Base-by-base conservation (phyloP, 2,329 filamentous ascomycete species). In the Colletotrichum tropicicola region DNA sequence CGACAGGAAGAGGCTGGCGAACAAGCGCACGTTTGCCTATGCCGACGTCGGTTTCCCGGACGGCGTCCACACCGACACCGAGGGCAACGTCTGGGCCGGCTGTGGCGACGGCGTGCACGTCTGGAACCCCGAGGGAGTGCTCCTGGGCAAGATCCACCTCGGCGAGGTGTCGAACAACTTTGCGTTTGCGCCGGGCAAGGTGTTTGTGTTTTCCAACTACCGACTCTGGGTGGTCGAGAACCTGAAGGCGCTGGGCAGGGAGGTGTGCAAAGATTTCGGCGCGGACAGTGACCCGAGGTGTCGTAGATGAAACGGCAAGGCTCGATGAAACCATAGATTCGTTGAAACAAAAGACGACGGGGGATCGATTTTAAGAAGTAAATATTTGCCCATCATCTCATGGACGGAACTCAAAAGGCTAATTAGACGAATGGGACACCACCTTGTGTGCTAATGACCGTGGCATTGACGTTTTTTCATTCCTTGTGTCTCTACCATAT, bases 11-110 rank as follows among this genome's bases (percentile, higher is more conserved):
- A 32, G 51, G 19, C 65, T 67, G 23, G 61, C 44, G 13, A 86
- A 86, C 69, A 77, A 79, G 27, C 77, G 84, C 35, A 70, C 85
- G 0, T 87, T 88, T 62, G 82, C 83, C 2, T 81, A 82, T 68
- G 80, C 81, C 0, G 79, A 83, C 37, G 73, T 69, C 0, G 83
- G 83, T 0, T 75, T 84, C 6, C 85, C 85, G 0, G 81, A 76
- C 67, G 79, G 76, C 17, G 81, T 85, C 54, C 82, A 83, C 62
- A 80, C 78, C 62, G 82, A 84, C 55, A 68, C 75, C 0, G 55
- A 77, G 5, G 83, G 83, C 1, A 84, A 85, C 59, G 79, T 86
- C 1, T 85, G 83, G 71, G 74, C 78, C 27, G 83, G 81, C 10
- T 82, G 79, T 56, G 81, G 81, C 3, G 83, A 85, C 63, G 83